Conservation (phyloP, 345 rosid genomes). For the Eucalyptus pauciflora region DNA sequence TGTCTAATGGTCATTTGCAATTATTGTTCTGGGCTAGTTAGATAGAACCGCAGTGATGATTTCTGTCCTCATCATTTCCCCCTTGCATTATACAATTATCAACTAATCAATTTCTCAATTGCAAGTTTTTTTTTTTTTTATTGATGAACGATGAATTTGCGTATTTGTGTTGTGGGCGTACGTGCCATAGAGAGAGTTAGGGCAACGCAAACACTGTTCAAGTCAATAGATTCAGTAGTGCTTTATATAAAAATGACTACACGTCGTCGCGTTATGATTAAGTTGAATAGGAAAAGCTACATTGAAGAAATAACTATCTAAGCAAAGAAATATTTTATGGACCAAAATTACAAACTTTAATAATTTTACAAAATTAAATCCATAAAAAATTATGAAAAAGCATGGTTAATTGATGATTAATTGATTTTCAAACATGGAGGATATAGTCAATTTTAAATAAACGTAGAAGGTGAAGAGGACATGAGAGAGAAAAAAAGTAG, state of each 20-base stretch:
- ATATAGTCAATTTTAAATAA: too few species aligned
- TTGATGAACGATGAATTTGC: too few species aligned
- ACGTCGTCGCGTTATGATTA: neutral
- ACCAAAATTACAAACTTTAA: neutral
- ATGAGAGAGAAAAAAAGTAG: too few species aligned
- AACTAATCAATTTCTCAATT: neutral
- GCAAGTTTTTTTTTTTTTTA: neutral
- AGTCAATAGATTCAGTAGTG: too few species aligned
- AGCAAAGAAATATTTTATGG: neutral
- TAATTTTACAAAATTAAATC: neutral
- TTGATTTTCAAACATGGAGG: neutral
- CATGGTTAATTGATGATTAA: neutral
- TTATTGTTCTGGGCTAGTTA: neutral
- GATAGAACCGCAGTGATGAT: neutral
- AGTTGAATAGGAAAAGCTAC: neutral
- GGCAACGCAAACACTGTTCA: neutral
- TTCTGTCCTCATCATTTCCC: too few species aligned
- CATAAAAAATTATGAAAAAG: neutral
- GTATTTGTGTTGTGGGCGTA: too few species aligned
- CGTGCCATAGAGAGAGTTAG: rapidly evolving
- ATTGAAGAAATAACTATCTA: neutral
- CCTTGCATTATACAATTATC: too few species aligned
- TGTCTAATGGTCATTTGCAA: neutral
- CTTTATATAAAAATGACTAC: too few species aligned
- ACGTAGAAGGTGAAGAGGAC: too few species aligned